phyloP scores from a whole-genome alignment of 2,329 filamentous ascomycete species.

The Ascosphaera acerosa region DNA sequence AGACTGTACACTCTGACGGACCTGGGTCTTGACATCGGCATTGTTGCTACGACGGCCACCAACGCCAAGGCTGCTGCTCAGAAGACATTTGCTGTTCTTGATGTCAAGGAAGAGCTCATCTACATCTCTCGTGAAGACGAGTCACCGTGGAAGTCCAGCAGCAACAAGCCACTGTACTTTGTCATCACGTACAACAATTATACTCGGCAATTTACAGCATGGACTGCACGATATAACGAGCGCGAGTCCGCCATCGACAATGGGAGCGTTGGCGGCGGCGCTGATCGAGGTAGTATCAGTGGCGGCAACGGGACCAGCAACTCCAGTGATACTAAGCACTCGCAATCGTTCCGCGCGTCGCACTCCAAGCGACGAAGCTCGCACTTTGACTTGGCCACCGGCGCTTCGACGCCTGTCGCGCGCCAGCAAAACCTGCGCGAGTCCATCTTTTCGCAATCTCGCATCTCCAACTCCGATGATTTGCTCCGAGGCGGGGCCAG shows the following conservation, averaged over 20 bases:
- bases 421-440: conserved; percentile 12
- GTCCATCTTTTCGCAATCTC: conserved; percentile 8
- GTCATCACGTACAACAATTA: conserved; percentile 61
- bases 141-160: conserved; percentile 10
- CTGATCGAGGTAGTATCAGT: too few relatives aligned
- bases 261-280: neutral
- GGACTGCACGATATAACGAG: conserved; percentile 55
- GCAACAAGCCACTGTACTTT: conserved; percentile 35
- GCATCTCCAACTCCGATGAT: conserved; percentile 19
- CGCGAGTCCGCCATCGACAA: conserved; percentile 26
- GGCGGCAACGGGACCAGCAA: too few relatives aligned
- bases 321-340: too few relatives aligned
- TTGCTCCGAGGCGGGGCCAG: too few relatives aligned
- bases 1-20: conserved; percentile 62
- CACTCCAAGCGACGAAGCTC: conserved; percentile 43
- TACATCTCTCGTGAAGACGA: conserved; percentile 50
- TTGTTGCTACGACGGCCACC: conserved; percentile 37
- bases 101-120: conserved; percentile 56
- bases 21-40: conserved; percentile 60
- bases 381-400: conserved; percentile 37
- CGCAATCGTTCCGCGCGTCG: too few relatives aligned
- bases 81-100: conserved; percentile 31
- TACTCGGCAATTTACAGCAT: conserved; percentile 54
- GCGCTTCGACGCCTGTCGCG: conserved; percentile 45
- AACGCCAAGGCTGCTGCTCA: neutral